These are phyloP conservation scores for Wolfiporia cocos DNA, from an alignment of 1,284 basidiomycete species.

Conservation along the genomic window DNA sequence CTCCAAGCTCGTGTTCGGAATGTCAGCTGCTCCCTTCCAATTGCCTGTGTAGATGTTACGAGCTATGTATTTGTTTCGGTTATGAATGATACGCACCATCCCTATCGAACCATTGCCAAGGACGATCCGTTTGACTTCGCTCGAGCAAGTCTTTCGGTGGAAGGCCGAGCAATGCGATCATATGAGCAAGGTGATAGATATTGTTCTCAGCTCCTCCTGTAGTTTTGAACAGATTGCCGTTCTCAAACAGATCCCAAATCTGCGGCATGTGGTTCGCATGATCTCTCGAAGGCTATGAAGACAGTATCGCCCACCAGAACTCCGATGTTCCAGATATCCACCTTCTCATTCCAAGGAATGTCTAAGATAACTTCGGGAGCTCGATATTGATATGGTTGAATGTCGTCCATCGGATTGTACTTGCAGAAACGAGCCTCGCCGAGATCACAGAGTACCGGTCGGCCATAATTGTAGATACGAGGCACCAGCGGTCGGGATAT, in stretches of 20 bases:
- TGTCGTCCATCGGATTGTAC: constrained; percentile 10
- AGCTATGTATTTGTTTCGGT: constrained; percentile 2
- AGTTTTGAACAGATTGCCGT: constrained; percentile 15
- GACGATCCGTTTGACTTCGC: constrained; percentile 8
- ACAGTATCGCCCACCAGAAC: constrained; percentile 22
- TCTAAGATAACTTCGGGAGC: constrained; percentile 33
- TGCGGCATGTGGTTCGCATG: constrained; percentile 11
- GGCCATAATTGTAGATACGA: constrained; percentile 8
- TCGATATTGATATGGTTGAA: constrained; percentile 29
- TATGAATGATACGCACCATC: constrained; percentile 8
- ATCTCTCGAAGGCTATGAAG: constrained; percentile 5
- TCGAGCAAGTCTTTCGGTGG: constrained; percentile 14
- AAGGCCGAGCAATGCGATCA: constrained; percentile 20
- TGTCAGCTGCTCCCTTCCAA: constrained; percentile 7
- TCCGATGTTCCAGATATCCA: constrained; percentile 35
- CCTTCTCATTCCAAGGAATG: constrained; percentile 22
- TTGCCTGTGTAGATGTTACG: constrained; percentile 5
- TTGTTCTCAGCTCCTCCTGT: constrained; percentile 11
- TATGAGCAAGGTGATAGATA: constrained; percentile 17
- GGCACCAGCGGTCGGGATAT: constrained; percentile 5
- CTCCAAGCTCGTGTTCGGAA: constrained; percentile 10
- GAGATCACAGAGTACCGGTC: constrained; percentile 14
- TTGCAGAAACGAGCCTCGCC: constrained; percentile 14
- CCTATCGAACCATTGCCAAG: constrained; percentile 12
- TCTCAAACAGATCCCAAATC: constrained; percentile 18